A percentile compares a stretch with the other conserved stretches of the same genome.
These are phyloP conservation scores for Pseudoscleropodium purum DNA, from an alignment of 225 moss, liverwort and hornwort species.

Conservation along the genomic window DNA sequence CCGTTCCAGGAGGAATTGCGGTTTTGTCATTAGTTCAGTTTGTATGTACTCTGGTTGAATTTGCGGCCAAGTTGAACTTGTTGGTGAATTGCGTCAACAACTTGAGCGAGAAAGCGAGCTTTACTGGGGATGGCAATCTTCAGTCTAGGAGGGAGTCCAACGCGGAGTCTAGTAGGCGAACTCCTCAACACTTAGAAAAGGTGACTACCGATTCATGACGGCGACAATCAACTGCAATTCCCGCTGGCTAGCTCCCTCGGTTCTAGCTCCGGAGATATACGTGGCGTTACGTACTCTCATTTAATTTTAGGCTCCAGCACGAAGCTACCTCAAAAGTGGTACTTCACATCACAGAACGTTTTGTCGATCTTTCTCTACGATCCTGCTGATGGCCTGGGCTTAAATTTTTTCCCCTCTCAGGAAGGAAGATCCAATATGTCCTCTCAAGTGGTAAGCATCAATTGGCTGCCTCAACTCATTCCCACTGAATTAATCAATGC, in stretches of 20 bases:
- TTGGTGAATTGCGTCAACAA: constrained; percentile 40
- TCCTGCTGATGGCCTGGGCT: background rate
- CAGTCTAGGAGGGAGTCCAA: constrained; percentile 15
- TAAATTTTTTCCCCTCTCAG: constrained; percentile 8
- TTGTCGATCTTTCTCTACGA: constrained; percentile 5
- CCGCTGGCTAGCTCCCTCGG: background rate
- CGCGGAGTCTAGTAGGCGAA: constrained; percentile 13
- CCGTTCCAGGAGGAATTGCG: constrained; percentile 50
- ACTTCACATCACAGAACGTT: constrained; percentile 3
- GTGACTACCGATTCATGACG: constrained; percentile 30
- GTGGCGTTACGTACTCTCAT: background rate
- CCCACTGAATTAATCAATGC: background rate
- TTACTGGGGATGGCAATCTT: constrained; percentile 25
- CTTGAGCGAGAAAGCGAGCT: constrained; percentile 49
- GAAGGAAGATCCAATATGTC: background rate
- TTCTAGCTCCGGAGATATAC: background rate
- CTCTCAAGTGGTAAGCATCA: constrained; percentile 3
- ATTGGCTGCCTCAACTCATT: constrained; percentile 1
- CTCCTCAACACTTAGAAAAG: constrained; percentile 14
- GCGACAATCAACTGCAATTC: background rate
- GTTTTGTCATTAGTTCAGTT: constrained; percentile 53
- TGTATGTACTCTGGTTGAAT: constrained; percentile 39
- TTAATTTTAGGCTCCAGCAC: constrained; percentile 1
- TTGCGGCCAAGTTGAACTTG: constrained; percentile 39
- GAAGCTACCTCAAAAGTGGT: constrained; percentile 26